Conservation (phyloP, 1,139 yeast genomes). For the Magnusiomyces sp. region DNA sequence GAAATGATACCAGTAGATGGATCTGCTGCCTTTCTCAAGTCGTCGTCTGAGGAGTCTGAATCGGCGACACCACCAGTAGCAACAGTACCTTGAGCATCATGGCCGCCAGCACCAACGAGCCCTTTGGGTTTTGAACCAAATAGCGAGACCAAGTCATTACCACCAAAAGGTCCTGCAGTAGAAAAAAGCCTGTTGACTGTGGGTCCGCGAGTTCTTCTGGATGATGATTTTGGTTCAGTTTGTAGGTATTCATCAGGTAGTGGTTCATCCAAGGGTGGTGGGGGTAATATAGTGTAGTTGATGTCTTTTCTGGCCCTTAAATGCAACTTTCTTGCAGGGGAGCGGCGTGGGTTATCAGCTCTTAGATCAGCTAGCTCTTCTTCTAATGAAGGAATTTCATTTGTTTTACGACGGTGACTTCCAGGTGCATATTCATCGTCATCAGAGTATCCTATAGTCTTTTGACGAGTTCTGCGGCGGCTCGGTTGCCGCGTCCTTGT, state of each 20-base stretch:
- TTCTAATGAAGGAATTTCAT: slow-evolving; percentile 15
- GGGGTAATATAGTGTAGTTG: slow-evolving; percentile 84
- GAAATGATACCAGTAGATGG: slow-evolving; percentile 33
- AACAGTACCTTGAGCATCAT: slow-evolving; percentile 27
- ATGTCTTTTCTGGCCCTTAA: slow-evolving; percentile 71
- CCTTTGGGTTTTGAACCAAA: slow-evolving; percentile 58
- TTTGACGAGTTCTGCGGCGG: slow-evolving; percentile 6
- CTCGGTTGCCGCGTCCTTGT: slow-evolving; percentile 13
- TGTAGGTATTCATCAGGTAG: slow-evolving; percentile 22
- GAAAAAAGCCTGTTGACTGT: slow-evolving; percentile 25
- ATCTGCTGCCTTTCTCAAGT: slow-evolving; percentile 21
- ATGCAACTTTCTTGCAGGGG: slow-evolving; percentile 47
- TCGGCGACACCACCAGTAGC: slow-evolving; percentile 47
- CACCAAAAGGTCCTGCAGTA: slow-evolving; percentile 32
- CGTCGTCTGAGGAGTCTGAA: slow-evolving; percentile 68
- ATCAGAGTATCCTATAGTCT: slow-evolving; percentile 26
- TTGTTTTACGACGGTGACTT: background rate
- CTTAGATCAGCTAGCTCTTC: slow-evolving; percentile 45
- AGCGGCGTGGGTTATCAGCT: slow-evolving; percentile 43
- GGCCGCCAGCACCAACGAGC: slow-evolving; percentile 53
- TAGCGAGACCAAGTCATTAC: slow-evolving; percentile 86
- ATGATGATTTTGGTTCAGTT: slow-evolving; percentile 17
- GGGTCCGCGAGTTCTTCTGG: slow-evolving; percentile 20
- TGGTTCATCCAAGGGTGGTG: slow-evolving; percentile 44
- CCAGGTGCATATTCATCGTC: slow-evolving; percentile 26